A percentile compares a stretch with the other conserved stretches of the same genome.
These are phyloP conservation scores for Leccinum aurantiacum DNA, from an alignment of 768 basidiomycete genomes.

Conservation along the genomic window DNA sequence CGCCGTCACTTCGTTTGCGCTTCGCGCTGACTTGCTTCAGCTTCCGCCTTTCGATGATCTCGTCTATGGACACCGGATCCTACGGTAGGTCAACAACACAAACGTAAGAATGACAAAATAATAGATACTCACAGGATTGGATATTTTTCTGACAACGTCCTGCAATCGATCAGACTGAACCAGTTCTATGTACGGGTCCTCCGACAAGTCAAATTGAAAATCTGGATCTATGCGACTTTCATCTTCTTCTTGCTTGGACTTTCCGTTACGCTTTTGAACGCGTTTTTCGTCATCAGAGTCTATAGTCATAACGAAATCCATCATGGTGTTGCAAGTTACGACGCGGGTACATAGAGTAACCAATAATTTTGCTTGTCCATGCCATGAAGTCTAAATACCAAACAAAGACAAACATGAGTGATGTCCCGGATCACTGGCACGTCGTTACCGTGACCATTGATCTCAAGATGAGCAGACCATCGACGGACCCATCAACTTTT, in stretches of 20 bases:
- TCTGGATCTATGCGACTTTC: conserved; percentile 73
- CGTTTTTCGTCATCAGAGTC: conserved; percentile 74
- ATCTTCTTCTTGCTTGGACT: conserved; percentile 40
- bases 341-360: background rate
- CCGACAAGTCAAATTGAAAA: conserved; percentile 78
- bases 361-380: background rate
- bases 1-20: conserved; percentile 53
- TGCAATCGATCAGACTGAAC: conserved; percentile 43
- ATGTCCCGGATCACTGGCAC: no score
- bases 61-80: conserved; percentile 85
- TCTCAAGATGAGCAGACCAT: background rate
- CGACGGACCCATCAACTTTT: background rate
- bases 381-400: conserved; percentile 1
- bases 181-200: conserved; percentile 65
- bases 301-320: conserved; percentile 80
- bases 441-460: no score
- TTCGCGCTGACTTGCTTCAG: conserved; percentile 47
- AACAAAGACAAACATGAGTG: conserved; percentile 22
- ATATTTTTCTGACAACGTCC: conserved; percentile 62
- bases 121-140: conserved; percentile 52
- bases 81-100: conserved; percentile 29
- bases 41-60: conserved; percentile 80
- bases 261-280: conserved; percentile 21
- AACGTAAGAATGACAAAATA: background rate
- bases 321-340: conserved; percentile 20